phyloP scores from a whole-genome alignment of 2,329 filamentous ascomycete species.

The Aspergillus aculeatinus region DNA sequence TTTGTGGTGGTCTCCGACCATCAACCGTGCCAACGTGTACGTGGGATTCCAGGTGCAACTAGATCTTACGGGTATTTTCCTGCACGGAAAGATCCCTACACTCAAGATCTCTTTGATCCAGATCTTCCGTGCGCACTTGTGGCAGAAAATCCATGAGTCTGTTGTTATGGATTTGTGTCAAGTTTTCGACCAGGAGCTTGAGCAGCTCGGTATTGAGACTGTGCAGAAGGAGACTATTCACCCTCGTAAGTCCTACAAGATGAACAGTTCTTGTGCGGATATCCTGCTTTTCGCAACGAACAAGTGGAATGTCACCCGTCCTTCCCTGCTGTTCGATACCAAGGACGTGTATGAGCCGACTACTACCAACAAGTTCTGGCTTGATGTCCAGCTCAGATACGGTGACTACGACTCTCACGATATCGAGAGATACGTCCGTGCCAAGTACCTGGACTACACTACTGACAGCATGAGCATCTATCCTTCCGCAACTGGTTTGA shows the following conservation, averaged over 20 bases:
- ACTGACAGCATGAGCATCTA: conserved; percentile 99
- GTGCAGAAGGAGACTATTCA: conserved; percentile 99
- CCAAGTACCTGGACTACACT: conserved; percentile 98
- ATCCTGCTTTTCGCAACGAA: conserved; percentile 95
- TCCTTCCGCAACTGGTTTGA: conserved; percentile 90
- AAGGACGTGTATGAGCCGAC: conserved; percentile 93
- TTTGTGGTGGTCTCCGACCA: conserved; percentile 93
- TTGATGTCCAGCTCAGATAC: conserved; percentile 94
- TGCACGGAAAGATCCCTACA: conserved; percentile 98
- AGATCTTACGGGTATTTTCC: conserved; percentile 96
- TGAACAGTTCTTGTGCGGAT: conserved; percentile 99
- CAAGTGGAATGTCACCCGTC: conserved; percentile 97
- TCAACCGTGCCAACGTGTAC: conserved; percentile 95
- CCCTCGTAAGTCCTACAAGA: conserved; percentile 99
- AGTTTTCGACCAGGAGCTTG: conserved; percentile 95
- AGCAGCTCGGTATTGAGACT: conserved; percentile 92
- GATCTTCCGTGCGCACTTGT: conserved; percentile 98
- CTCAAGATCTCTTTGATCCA: conserved; percentile 97
- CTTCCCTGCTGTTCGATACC: conserved; percentile 90
- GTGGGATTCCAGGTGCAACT: conserved; percentile 99
- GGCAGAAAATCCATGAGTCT: conserved; percentile 99
- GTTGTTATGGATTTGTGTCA: conserved; percentile 99
- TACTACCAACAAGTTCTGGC: conserved; percentile 98
- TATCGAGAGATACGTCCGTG: conserved; percentile 94
- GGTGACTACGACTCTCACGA: conserved; percentile 99